Percentiles rank a stretch among this genome's conserved stretches.
Evolutionary conservation across 208 protist genomes (phyloP).

Genomic region (Crithidia brevicula): DNA sequence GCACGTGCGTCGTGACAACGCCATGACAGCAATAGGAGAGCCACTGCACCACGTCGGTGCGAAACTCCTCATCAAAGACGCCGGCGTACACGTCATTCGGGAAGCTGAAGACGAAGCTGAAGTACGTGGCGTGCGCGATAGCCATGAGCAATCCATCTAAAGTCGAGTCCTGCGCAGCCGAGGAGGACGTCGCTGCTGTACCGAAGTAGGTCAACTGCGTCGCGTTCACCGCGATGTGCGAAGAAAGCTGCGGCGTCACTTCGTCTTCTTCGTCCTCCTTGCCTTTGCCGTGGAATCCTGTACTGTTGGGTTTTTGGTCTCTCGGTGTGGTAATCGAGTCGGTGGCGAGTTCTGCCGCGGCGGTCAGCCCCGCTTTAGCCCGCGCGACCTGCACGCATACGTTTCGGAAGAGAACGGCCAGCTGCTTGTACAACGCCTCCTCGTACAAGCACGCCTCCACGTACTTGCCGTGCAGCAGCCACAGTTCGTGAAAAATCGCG

Average conservation of each 20-base stretch:
- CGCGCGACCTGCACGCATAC: conserved; percentile 15
- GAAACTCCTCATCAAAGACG: conserved; percentile 69
- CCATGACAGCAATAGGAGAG: conserved; percentile 85
- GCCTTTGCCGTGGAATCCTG: too few relatives aligned
- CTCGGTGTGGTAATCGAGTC: too few relatives aligned
- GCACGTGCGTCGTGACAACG: conserved; percentile 65
- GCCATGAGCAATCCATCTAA: conserved; percentile 54
- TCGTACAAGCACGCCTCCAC: conserved; percentile 30
- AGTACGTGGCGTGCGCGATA: conserved; percentile 66
- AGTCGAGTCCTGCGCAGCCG: conserved; percentile 64
- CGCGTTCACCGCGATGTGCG: conserved; percentile 24
- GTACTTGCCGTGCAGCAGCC: conserved; percentile 35
- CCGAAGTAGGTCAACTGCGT: conserved; percentile 48
- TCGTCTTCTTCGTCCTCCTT: background rate
- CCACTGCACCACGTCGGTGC: conserved; percentile 68
- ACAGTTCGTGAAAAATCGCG: conserved; percentile 24
- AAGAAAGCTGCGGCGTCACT: background rate
- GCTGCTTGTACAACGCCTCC: conserved; percentile 27
- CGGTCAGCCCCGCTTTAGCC: background rate
- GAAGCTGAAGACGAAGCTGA: conserved; percentile 69
- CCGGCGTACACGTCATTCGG: conserved; percentile 80
- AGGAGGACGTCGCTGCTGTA: conserved; percentile 42
- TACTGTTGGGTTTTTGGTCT: too few relatives aligned
- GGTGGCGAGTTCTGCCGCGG: background rate
- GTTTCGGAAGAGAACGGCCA: conserved; percentile 24